Conservation (phyloP, 768 basidiomycete genomes). For the Russula sp. region DNA sequence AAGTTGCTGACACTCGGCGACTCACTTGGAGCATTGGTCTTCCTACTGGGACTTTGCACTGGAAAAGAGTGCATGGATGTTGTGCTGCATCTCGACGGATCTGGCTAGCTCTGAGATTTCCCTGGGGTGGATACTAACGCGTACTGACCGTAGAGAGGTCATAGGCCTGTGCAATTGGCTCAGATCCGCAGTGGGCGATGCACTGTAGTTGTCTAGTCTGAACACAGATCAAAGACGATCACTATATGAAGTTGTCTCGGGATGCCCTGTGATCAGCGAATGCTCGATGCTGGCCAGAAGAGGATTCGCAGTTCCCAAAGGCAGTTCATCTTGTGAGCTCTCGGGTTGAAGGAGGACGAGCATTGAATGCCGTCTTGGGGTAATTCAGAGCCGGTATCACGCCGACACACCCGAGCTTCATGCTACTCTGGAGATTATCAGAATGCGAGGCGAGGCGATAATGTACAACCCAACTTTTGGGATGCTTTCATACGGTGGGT, state of each 20-base stretch:
- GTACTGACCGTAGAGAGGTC: background rate
- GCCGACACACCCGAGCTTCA: background rate
- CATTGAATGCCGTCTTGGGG: background rate
- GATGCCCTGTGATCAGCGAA: background rate
- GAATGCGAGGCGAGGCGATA: background rate
- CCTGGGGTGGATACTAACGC: background rate
- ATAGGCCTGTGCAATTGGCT: background rate
- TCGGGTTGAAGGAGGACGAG: background rate
- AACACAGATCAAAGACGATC: background rate
- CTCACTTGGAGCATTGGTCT: background rate
- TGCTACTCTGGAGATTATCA: background rate
- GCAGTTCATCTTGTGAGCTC: background rate
- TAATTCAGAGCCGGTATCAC: background rate
- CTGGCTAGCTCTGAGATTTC: background rate
- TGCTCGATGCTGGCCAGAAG: background rate
- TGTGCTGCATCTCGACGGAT: background rate
- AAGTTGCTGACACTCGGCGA: background rate
- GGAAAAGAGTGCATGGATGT: background rate
- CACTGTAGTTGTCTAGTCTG: background rate
- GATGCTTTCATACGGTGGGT: background rate
- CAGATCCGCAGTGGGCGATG: slow-evolving; percentile 1
- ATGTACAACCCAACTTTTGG: background rate
- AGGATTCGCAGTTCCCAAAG: background rate
- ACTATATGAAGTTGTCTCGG: background rate
- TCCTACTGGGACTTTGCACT: background rate